Base-by-base conservation (phyloP, 169 alveolate genomes). In the Eimeria praecox region DNA sequence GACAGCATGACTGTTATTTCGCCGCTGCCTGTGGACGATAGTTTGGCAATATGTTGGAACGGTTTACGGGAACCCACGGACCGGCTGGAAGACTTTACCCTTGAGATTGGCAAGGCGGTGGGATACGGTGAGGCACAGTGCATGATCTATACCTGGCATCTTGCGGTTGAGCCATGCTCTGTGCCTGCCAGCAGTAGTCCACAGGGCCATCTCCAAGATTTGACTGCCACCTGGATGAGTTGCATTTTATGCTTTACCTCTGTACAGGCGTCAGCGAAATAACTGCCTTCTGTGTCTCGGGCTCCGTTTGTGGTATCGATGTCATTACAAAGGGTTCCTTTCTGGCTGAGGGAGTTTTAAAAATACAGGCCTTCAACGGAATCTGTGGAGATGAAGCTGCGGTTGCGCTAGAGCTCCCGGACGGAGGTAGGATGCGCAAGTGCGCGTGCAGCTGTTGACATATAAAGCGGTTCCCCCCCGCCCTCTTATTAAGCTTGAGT, bases 11-110 rank as follows among this genome's bases (percentile, higher is more conserved):
- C 82, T 38, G 94, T 82, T 46, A 27, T 27, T 24, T 66, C 94
- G 12, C 80, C 94, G 27, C n/a, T 46, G 54, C 80, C 69, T n/a
- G 82, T 52, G 18, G 89, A 64, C 38, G 82, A 54, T 42, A 66
- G 12, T 16, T 27, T 56, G 30, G 18, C 77, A 2, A 38, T 93
- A 46, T 93, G 96, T 49, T 93, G 96, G 96, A 93, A 93, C 54
- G 80, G 94, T n/a, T 33, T 40, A 66, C 46, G 78, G 52, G 30
- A 44, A 9, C 82, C 94, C 35, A 66, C 93, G 14, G 52, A 75
- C 71, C 18, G 38, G 46, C 42, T 93, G 77, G 46, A 73, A 54
- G 96, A 93, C 89, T 93, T 93, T 90, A 64, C 96, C 44, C 24
- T 93, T 18, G n/a, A 40, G 10, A 46, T 93, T 30, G 96, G 96